These are phyloP conservation scores for Coniochaeta pulveracea DNA, from an alignment of 2,329 filamentous ascomycete genomes.

Conservation along the genomic window DNA sequence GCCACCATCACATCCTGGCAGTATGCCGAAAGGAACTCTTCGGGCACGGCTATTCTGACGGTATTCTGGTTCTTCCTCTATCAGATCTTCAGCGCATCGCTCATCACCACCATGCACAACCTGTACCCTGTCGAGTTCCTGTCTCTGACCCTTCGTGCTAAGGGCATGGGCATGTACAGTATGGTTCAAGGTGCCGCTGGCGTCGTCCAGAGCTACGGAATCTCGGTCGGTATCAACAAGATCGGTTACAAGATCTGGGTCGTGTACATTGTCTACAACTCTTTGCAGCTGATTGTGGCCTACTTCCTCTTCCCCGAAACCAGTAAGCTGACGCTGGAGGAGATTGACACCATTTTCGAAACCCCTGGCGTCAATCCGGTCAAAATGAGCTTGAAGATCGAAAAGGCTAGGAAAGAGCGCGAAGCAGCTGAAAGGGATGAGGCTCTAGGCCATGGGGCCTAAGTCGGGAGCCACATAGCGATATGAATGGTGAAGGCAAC, in stretches of 20 bases:
- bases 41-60: conserved; percentile 25
- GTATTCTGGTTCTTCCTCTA: conserved; percentile 36
- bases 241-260: conserved; percentile 38
- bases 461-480: too few relatives aligned
- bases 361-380: conserved; percentile 10
- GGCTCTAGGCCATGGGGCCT: background rate
- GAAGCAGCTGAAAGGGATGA: conserved; percentile 5
- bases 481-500: too few relatives aligned
- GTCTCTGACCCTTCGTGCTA: conserved; percentile 29
- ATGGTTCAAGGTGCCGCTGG: conserved; percentile 31
- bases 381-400: conserved; percentile 10
- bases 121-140: conserved; percentile 32
- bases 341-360: conserved; percentile 47
- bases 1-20: conserved; percentile 36
- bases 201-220: conserved; percentile 31
- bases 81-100: conserved; percentile 30
- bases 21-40: conserved; percentile 19
- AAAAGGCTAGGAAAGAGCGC: conserved; percentile 9
- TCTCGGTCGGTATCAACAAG: conserved; percentile 31
- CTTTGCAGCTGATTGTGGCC: conserved; percentile 28
- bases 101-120: conserved; percentile 36
- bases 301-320: conserved; percentile 44
- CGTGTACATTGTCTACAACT: conserved; percentile 38
- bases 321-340: conserved; percentile 35
- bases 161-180: conserved; percentile 31